These are phyloP conservation scores for Conoideocrella luteorostrata DNA, from an alignment of 2,329 filamentous ascomycete genomes.

Conservation along the genomic window DNA sequence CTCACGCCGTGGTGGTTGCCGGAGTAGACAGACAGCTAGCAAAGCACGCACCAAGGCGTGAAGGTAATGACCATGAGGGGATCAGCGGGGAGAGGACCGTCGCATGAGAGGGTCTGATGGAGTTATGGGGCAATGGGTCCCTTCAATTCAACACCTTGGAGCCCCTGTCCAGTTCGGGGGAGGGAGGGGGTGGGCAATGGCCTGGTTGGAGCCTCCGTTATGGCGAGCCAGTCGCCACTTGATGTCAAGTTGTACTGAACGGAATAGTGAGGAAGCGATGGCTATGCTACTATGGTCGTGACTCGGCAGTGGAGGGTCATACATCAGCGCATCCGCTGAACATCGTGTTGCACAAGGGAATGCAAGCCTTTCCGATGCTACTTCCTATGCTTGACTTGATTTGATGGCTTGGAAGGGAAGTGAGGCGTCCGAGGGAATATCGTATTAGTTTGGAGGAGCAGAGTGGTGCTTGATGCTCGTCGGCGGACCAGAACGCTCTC, in stretches of 20 bases:
- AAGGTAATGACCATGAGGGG: background rate
- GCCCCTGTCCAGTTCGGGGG: background rate
- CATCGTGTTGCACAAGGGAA: too few relatives aligned
- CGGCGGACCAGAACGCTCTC: background rate
- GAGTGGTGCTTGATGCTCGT: background rate
- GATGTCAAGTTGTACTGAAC: too few relatives aligned
- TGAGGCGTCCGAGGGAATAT: too few relatives aligned
- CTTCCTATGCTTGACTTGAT: background rate
- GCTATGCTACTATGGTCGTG: too few relatives aligned
- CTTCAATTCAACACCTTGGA: too few relatives aligned
- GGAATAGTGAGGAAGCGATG: too few relatives aligned
- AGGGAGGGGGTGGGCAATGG: background rate
- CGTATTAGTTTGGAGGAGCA: too few relatives aligned
- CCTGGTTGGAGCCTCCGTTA: background rate
- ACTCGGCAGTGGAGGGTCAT: too few relatives aligned
- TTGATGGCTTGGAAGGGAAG: background rate
- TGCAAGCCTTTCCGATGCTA: background rate
- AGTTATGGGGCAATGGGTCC: too few relatives aligned
- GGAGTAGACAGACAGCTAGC: too few relatives aligned
- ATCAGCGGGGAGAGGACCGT: conserved; percentile 1
- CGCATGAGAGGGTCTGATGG: conserved; percentile 1
- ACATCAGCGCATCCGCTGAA: too few relatives aligned
- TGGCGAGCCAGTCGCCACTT: conserved; percentile 5
- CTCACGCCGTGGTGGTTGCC: background rate
- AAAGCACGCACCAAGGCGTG: conserved; percentile 1